Evolutionary conservation across 306 rosid species (phyloP).

Genomic region (Citrullus amarus): DNA sequence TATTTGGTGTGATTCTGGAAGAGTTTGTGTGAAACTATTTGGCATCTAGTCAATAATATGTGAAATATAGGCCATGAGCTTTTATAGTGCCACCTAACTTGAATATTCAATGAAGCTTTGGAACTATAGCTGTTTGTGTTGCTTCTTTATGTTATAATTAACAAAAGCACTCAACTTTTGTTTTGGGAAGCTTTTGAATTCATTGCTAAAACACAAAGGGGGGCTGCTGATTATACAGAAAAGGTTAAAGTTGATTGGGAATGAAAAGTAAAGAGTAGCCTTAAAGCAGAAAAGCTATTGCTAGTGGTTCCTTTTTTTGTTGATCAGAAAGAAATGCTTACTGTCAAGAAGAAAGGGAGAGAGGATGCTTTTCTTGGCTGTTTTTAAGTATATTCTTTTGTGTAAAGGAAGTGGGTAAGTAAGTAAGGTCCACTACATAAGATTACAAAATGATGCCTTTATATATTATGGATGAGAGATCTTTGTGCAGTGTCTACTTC

Average conservation of each 20-base stretch:
- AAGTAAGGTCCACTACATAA: slow-evolving; percentile 2
- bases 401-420: background rate
- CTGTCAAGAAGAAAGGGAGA: background rate
- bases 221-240: background rate
- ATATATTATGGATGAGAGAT: background rate
- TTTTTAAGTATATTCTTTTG: background rate
- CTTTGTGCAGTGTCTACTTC: background rate
- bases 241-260: background rate
- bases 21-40: background rate
- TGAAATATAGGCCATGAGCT: background rate
- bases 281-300: background rate
- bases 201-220: background rate
- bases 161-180: background rate
- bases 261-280: background rate
- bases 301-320: slow-evolving; percentile 13
- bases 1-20: background rate
- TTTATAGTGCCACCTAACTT: background rate
- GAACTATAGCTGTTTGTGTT: background rate
- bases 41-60: background rate
- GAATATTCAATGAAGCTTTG: background rate
- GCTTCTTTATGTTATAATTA: background rate
- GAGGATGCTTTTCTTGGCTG: slow-evolving; percentile 33
- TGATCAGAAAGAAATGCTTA: background rate
- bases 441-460: background rate
- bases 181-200: background rate